phyloP scores from a whole-genome alignment of 2,329 filamentous ascomycete genomes.

The Cordyceps tenuipes region DNA sequence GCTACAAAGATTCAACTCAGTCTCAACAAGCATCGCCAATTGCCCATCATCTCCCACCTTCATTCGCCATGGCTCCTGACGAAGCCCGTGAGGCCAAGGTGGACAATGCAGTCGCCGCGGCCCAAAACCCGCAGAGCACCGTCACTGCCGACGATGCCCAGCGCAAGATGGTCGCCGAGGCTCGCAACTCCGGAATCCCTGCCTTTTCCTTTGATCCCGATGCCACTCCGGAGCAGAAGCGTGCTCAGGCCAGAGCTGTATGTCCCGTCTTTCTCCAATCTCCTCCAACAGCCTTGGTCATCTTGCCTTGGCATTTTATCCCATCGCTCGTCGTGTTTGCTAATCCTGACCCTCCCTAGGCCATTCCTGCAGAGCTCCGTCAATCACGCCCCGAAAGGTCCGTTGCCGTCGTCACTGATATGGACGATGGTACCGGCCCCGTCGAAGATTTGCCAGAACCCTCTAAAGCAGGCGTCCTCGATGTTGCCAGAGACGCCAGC shows the following conservation, averaged over 20 bases:
- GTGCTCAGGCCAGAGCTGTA: constrained; percentile 68
- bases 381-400: constrained; percentile 41
- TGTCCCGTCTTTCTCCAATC: constrained; percentile 25
- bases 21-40: neutral
- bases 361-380: constrained; percentile 31
- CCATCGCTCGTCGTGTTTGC: neutral
- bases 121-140: constrained; percentile 59
- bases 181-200: constrained; percentile 66
- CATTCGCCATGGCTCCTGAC: constrained; percentile 4
- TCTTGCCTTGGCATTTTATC: neutral
- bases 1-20: neutral
- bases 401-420: constrained; percentile 68
- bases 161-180: constrained; percentile 66
- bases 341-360: constrained; percentile 18
- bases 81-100: constrained; percentile 9
- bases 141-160: constrained; percentile 65
- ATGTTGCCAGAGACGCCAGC: constrained; percentile 40
- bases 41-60: neutral
- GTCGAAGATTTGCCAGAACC: constrained; percentile 72
- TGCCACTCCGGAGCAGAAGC: constrained; percentile 76
- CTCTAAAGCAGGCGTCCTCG: constrained; percentile 59
- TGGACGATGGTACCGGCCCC: constrained; percentile 60
- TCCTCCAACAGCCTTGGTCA: neutral
- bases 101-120: constrained; percentile 21
- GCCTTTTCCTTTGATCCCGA: constrained; percentile 85